A percentile compares a stretch with the other conserved stretches of the same genome.
Conservation (phyloP, 2,329 filamentous ascomycete species). For the Ampelomyces quisqualis region DNA sequence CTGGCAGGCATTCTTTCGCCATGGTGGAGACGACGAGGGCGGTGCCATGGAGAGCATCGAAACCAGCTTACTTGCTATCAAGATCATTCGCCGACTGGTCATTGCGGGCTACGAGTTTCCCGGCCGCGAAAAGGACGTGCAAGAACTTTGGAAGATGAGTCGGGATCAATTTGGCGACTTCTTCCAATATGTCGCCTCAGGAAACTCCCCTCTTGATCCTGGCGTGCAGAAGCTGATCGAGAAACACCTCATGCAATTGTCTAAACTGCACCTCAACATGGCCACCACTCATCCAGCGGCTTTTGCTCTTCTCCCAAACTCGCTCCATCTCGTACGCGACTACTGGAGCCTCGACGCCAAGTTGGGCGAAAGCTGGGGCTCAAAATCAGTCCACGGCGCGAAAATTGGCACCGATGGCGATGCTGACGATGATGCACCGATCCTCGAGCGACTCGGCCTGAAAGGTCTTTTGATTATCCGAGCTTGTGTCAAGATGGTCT, state of each 20-base stretch:
- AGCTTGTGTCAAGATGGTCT: conserved; percentile 81
- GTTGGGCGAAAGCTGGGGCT: conserved; percentile 72
- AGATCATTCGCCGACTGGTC: conserved; percentile 75
- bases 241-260: conserved; percentile 84
- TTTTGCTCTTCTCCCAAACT: conserved; percentile 79
- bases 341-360: conserved; percentile 83
- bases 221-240: conserved; percentile 65
- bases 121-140: conserved; percentile 72
- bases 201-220: conserved; percentile 54
- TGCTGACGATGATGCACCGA: conserved; percentile 52
- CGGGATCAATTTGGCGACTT: conserved; percentile 75
- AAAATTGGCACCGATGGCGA: conserved; percentile 50
- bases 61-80: conserved; percentile 76
- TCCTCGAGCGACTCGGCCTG: conserved; percentile 77
- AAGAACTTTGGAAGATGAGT: conserved; percentile 77
- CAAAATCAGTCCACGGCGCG: conserved; percentile 47
- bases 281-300: conserved; percentile 74
- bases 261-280: conserved; percentile 90
- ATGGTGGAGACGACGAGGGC: conserved; percentile 59
- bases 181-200: conserved; percentile 61
- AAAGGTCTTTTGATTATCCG: conserved; percentile 81
- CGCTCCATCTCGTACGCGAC: conserved; percentile 71
- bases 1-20: conserved; percentile 66
- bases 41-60: conserved; percentile 65
- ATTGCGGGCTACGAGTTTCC: conserved; percentile 82